Evolutionary conservation across 179 eudicot species (phyloP).

Genomic region (Spinacia oleracea): DNA sequence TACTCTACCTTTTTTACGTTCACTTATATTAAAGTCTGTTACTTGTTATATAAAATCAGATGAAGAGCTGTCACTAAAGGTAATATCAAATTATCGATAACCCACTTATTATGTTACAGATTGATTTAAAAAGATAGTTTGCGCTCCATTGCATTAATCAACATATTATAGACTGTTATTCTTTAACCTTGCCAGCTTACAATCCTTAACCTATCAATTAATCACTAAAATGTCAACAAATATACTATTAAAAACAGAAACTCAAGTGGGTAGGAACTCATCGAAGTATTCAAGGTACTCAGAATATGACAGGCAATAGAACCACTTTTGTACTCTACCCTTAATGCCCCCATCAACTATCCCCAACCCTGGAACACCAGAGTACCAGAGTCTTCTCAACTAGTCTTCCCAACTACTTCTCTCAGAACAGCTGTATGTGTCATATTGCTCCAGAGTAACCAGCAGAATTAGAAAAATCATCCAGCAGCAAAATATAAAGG

Average conservation of each 20-base stretch:
- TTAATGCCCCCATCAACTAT: neutral
- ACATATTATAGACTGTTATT: neutral
- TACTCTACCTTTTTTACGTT: neutral
- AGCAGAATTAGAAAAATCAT: neutral
- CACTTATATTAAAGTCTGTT: neutral
- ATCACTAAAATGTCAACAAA: neutral
- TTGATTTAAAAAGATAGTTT: neutral
- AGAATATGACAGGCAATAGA: neutral
- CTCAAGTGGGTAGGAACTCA: neutral
- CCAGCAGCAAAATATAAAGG: neutral
- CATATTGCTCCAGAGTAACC: slow-evolving; percentile 12
- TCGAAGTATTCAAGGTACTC: neutral
- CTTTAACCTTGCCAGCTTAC: neutral
- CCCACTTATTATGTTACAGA: neutral
- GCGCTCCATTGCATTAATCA: neutral
- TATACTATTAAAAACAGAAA: neutral
- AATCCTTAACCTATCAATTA: neutral
- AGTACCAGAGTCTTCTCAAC: too few relatives aligned
- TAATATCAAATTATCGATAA: neutral
- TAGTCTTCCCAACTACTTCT: neutral
- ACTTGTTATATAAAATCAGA: neutral
- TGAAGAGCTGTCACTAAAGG: neutral
- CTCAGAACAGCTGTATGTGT: neutral
- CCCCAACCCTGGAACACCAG: too few relatives aligned
- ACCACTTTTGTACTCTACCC: neutral